These are phyloP conservation scores for Fusarium decemcellulare DNA, from an alignment of 2,329 filamentous ascomycete genomes.

Conservation along the genomic window DNA sequence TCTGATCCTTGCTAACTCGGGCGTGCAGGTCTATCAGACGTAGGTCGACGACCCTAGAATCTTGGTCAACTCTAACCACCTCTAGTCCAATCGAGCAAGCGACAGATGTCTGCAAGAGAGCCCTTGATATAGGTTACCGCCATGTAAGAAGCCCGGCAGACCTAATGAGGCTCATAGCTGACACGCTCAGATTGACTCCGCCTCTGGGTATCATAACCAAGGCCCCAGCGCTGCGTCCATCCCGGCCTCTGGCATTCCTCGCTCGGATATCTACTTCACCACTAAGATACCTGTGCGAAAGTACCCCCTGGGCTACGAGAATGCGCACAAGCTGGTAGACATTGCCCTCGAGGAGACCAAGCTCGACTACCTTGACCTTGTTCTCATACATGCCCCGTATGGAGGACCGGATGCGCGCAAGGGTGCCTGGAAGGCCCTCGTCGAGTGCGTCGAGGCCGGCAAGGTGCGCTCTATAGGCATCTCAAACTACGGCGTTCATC, in stretches of 20 bases:
- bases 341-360: slow-evolving; percentile 73
- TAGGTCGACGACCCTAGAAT: slow-evolving; percentile 49
- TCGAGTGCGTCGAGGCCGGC: slow-evolving; percentile 73
- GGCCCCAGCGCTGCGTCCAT: slow-evolving; percentile 63
- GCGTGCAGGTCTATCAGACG: slow-evolving; percentile 66
- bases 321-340: slow-evolving; percentile 74
- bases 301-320: slow-evolving; percentile 68
- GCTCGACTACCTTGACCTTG: slow-evolving; percentile 77
- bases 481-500: slow-evolving; percentile 76
- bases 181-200: slow-evolving; percentile 64
- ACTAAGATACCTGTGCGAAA: slow-evolving; percentile 65
- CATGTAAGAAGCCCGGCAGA: slow-evolving; percentile 56
- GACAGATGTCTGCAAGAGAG: slow-evolving; percentile 58
- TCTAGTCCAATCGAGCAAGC: slow-evolving; percentile 49
- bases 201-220: slow-evolving; percentile 67
- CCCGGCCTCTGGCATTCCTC: slow-evolving; percentile 56
- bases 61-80: slow-evolving; percentile 11
- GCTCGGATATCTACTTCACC: slow-evolving; percentile 68
- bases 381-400: slow-evolving; percentile 74
- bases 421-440: slow-evolving; percentile 73
- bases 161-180: not conserved
- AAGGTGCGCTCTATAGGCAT: slow-evolving; percentile 74
- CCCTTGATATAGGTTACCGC: slow-evolving; percentile 66
- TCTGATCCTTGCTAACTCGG: slow-evolving; percentile 17
- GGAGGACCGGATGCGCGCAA: slow-evolving; percentile 70